Conservation (phyloP, 768 basidiomycete genomes). For the Russula abietina region DNA sequence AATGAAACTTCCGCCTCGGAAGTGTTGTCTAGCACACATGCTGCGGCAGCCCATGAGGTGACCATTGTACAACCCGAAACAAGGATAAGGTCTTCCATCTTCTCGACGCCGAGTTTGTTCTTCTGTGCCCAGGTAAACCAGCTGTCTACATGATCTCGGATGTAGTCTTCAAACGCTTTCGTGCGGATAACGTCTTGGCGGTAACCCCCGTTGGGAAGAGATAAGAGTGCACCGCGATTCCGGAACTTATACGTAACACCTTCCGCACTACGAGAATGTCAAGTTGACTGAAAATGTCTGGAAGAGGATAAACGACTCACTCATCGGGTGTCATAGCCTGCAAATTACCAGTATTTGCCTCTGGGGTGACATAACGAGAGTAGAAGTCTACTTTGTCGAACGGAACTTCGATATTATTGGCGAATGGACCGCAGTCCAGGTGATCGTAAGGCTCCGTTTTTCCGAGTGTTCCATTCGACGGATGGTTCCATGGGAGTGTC, state of each 20-base stretch:
- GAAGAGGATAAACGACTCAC: neutral
- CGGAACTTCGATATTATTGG: no score
- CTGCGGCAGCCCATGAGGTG: constrained; percentile 5
- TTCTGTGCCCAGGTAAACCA: constrained; percentile 3
- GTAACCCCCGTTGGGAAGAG: neutral
- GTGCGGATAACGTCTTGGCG: neutral
- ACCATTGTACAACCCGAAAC: constrained; percentile 7
- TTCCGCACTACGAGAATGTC: neutral
- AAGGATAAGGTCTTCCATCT: constrained; percentile 17
- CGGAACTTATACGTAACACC: neutral
- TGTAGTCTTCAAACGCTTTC: constrained; percentile 4
- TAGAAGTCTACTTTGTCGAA: no score
- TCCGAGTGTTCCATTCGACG: no score
- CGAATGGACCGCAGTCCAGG: no score
- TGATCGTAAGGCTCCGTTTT: no score
- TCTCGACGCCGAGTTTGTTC: neutral
- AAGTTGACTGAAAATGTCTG: neutral
- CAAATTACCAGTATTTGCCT: neutral
- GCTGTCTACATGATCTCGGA: neutral
- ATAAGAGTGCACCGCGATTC: neutral
- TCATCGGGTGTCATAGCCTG: neutral
- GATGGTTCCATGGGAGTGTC: no score
- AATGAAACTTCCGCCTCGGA: neutral
- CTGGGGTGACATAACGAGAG: neutral
- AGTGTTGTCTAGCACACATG: neutral